phyloP scores from a whole-genome alignment of 331 rosid genomes.

The Prunus yedoensis region DNA sequence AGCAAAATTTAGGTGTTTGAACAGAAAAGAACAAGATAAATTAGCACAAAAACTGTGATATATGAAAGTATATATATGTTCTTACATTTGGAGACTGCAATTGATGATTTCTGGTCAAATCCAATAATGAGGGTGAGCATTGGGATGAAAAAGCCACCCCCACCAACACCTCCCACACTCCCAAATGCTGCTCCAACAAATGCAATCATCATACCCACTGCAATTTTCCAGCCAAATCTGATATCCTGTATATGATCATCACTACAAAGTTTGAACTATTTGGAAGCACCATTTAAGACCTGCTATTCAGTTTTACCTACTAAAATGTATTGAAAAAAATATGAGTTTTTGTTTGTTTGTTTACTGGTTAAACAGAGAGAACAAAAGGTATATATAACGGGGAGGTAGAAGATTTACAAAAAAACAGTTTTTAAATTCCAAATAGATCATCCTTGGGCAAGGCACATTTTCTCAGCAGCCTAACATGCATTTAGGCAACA shows the following conservation, averaged over 20 bases:
- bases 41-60: background rate
- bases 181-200: constrained; percentile 44
- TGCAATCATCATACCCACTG: constrained; percentile 30
- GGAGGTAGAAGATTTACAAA: background rate
- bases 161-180: constrained; percentile 49
- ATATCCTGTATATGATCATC: constrained; percentile 26
- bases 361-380: background rate
- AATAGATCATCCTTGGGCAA: background rate
- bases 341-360: background rate
- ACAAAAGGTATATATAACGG: background rate
- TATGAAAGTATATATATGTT: background rate
- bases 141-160: constrained; percentile 45
- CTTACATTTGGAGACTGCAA: constrained; percentile 40
- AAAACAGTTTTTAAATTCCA: background rate
- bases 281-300: background rate
- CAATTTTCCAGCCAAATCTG: constrained; percentile 31
- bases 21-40: background rate
- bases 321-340: too few species aligned
- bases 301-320: background rate
- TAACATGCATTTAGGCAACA: background rate
- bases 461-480: background rate
- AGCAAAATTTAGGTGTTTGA: background rate
- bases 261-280: too few species aligned
- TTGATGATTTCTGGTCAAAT: constrained; percentile 40
- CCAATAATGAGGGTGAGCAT: constrained; percentile 48